Base-by-base conservation (phyloP, 148 eudicot genomes). In the Silene conica region DNA sequence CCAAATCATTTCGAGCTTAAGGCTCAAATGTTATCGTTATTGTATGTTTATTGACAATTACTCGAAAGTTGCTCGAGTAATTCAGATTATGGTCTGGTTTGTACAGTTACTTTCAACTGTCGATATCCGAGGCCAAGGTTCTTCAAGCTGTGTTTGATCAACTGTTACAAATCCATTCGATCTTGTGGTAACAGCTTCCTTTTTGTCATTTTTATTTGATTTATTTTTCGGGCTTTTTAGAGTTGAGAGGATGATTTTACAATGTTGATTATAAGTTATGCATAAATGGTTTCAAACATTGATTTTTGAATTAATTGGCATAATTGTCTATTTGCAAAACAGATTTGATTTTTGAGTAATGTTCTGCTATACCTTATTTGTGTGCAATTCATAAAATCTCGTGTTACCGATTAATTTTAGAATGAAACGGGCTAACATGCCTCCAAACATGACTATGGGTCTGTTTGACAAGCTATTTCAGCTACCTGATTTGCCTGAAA, bases 121-220 rank as follows among this genome's bases (percentile, higher is more conserved):
- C 52, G 38, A 67, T 67, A 67, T 68, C 63, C 77, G 21, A 68
- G 61, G 43, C 78, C 72, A 31, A 84, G 6, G n/a, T 57, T 78
- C 72, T 28, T 57, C 8, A 87, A 80, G 60, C 67, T 90, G 96
- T 82, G 89, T 88, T 50, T 77, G 92, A 85, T 85, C 90, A 79
- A 69, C 78, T 21, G 78, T 75, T 25, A 80, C 89, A 0, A 78
- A 85, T 48, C 89, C 79, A 18, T 90, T 90, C 85, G 84, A 67
- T 58, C 76, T 85, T 48, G 69, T 88, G 85, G 90, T 90, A 80
- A 18, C 5, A 8, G 34, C 34, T 31, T 1, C 34, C 2, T 31
- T 31, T 6, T 7, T 65, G 11, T 20, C 28, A 34, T 18, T 21
- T 18, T 19, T 22, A 34, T 13, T 63, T 43, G 8, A 10, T 28